A percentile compares a stretch with the other conserved stretches of the same genome.
These are phyloP conservation scores for Sarocladium strictum DNA, from an alignment of 2,329 filamentous ascomycete species.

Conservation along the genomic window DNA sequence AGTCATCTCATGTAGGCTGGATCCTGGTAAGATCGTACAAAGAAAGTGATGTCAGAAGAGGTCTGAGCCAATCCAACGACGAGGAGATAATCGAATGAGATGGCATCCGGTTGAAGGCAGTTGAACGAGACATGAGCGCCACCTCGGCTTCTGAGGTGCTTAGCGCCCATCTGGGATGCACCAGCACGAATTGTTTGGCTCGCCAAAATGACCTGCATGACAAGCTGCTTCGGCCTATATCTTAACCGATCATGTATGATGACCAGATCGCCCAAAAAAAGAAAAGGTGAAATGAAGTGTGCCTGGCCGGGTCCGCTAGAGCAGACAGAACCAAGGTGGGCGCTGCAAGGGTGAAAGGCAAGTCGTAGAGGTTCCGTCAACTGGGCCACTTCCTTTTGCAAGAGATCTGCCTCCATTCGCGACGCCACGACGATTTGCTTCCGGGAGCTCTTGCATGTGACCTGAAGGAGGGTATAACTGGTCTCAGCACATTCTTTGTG, in stretches of 20 bases:
- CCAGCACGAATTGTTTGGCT: background rate
- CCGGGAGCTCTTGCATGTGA: too few species aligned
- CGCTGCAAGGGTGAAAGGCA: too few species aligned
- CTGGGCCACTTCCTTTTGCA: too few species aligned
- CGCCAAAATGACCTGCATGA: constrained; percentile 5
- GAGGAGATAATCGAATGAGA: background rate
- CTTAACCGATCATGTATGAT: background rate
- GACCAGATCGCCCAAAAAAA: background rate
- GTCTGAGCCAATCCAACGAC: background rate
- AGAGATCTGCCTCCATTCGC: too few species aligned
- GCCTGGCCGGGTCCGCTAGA: too few species aligned
- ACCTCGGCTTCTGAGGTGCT: constrained; percentile 8
- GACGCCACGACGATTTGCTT: too few species aligned
- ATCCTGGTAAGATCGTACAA: constrained; percentile 4
- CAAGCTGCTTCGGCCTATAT: background rate
- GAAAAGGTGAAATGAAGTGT: too few species aligned
- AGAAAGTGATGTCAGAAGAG: background rate
- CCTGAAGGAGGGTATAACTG: too few species aligned
- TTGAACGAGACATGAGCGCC: constrained; percentile 2
- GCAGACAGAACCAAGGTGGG: too few species aligned
- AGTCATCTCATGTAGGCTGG: background rate
- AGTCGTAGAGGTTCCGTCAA: too few species aligned
- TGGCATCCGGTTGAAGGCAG: background rate
- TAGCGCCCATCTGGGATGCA: background rate
- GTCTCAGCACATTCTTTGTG: too few species aligned